Evolutionary conservation across 2,329 filamentous ascomycete genomes (phyloP), one percentile per base, ranked within the genome.

Genomic region (Aspergillus ochraceus): DNA sequence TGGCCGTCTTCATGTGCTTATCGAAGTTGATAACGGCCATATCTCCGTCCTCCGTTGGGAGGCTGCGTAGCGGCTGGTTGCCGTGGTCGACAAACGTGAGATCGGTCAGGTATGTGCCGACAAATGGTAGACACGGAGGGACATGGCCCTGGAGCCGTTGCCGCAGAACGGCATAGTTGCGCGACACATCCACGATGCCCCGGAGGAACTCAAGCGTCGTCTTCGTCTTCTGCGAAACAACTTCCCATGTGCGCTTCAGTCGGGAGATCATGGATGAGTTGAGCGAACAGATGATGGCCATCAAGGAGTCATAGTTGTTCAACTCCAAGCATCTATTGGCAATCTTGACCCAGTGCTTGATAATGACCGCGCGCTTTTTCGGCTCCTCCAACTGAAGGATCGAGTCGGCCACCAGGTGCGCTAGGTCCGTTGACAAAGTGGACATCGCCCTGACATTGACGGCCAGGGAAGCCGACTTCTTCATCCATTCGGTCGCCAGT

Each of bases 331-430:
- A 96, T 69, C 90, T 91, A 68, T 90, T 85, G 0, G 91, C 92
- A 67, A 98, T 88, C 81, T 98, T 99, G 74, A 97, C 91, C 95
- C 95, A 99, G 68, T 98, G 93, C 80, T 99, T 98, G 79, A 99
- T 95, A 55, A 92, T 86, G 1, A 85, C 80, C 0, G 95, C 94
- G 26, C 95, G 87, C 80, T 94, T 96, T 84, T 98, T 98, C 26
- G 90, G 88, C 73, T 98, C 95, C n/a, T 90, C 85, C 59, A 92
- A 85, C 58, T 91, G 87, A 14, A 99, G 84, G 68, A 99, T 96
- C 0, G 91, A 96, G 72, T 98, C 94, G 0, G 92, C 90, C 11
- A 99, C 95, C 45, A 98, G 81, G 70, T 97, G 95, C 4, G 94
- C 92, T 19, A 99, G 81, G 64, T 97, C 93, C 0, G 92, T 99